Conservation (phyloP, 805 yeast species). For the Ogataea corticis region DNA sequence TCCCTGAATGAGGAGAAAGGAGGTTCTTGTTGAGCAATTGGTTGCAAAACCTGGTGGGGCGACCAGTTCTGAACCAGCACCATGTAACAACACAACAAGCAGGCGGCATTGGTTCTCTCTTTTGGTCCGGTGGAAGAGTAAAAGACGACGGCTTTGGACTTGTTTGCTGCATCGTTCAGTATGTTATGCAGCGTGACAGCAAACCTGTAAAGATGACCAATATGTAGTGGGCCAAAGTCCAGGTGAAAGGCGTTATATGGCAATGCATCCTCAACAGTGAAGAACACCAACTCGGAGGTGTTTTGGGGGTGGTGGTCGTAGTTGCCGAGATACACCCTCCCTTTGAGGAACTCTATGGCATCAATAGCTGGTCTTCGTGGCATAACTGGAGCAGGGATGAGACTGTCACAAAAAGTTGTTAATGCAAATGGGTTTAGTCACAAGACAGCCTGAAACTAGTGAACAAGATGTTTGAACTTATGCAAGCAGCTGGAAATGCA, state of each 20-base stretch:
- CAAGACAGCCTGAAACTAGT: background rate
- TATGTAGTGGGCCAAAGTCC: constrained; percentile 95
- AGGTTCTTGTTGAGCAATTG: constrained; percentile 86
- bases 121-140: constrained; percentile 82
- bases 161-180: constrained; percentile 79
- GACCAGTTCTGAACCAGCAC: constrained; percentile 95
- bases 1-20: constrained; percentile 95
- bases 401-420: background rate
- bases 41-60: constrained; percentile 96
- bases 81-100: constrained; percentile 93
- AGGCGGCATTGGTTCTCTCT: constrained; percentile 90
- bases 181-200: constrained; percentile 94
- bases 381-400: constrained; percentile 16
- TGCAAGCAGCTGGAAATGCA: constrained; percentile 1
- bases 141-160: constrained; percentile 86
- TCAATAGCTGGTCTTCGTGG: constrained; percentile 28
- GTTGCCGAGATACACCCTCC: constrained; percentile 86
- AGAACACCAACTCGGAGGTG: constrained; percentile 72
- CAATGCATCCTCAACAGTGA: constrained; percentile 89
- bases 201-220: constrained; percentile 90
- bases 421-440: background rate
- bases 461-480: background rate
- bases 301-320: constrained; percentile 78
- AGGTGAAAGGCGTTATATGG: constrained; percentile 94
- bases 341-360: constrained; percentile 42